These are phyloP conservation scores for Lecanoromycetidae sp. DNA, from an alignment of 2,329 filamentous ascomycete genomes.

Conservation along the genomic window DNA sequence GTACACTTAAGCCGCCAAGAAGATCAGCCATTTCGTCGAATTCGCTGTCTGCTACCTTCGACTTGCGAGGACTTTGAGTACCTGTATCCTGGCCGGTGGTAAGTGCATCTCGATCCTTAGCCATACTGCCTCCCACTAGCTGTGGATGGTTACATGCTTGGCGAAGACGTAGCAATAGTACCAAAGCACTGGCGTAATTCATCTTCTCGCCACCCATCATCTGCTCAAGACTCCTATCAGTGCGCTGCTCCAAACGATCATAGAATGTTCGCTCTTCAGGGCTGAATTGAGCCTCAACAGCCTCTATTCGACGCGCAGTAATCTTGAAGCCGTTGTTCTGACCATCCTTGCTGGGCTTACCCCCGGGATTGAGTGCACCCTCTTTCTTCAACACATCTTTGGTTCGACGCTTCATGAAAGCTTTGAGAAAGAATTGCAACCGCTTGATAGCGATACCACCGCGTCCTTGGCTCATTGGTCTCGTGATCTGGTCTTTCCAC, in stretches of 20 bases:
- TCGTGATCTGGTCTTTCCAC: slow-evolving; percentile 86
- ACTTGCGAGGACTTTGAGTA: slow-evolving; percentile 34
- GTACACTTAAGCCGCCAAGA: slow-evolving; percentile 71
- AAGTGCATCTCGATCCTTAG: slow-evolving; percentile 76
- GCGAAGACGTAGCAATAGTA: slow-evolving; percentile 75
- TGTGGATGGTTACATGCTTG: slow-evolving; percentile 94
- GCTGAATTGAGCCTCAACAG: slow-evolving; percentile 65
- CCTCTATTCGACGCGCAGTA: slow-evolving; percentile 78
- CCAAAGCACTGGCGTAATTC: slow-evolving; percentile 88
- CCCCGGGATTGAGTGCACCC: slow-evolving; percentile 65
- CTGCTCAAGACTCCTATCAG: slow-evolving; percentile 71
- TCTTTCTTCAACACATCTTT: slow-evolving; percentile 92
- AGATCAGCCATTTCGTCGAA: slow-evolving; percentile 76
- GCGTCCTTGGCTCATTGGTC: slow-evolving; percentile 77
- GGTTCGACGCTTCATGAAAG: slow-evolving; percentile 97
- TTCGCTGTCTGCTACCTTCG: slow-evolving; percentile 47
- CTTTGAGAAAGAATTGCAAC: slow-evolving; percentile 71
- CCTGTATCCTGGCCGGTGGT: slow-evolving; percentile 42
- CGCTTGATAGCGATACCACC: slow-evolving; percentile 81
- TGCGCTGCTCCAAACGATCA: slow-evolving; percentile 65
- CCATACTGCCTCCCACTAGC: slow-evolving; percentile 71
- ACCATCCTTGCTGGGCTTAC: slow-evolving; percentile 39
- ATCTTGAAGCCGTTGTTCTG: slow-evolving; percentile 68
- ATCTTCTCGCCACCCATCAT: slow-evolving; percentile 73
- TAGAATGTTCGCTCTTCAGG: slow-evolving; percentile 77